These are phyloP conservation scores for Tilletia caries DNA, from an alignment of 1,284 basidiomycete genomes.

Conservation along the genomic window DNA sequence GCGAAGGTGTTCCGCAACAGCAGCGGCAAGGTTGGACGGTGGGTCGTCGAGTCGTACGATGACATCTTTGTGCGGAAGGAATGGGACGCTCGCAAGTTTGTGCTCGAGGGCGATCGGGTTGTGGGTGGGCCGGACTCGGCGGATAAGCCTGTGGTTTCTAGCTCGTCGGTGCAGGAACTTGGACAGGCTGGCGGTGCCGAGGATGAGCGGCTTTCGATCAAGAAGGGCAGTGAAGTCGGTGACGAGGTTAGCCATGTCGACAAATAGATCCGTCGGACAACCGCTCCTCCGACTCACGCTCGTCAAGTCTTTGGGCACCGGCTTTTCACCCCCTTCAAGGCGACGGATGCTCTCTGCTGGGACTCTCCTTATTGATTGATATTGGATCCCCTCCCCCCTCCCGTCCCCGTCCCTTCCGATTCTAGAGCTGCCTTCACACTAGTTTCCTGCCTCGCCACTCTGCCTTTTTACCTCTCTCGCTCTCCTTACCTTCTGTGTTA, in stretches of 20 bases:
- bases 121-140: neutral
- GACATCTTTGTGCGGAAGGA: constrained; percentile 1
- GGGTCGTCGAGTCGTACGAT: neutral
- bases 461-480: too few species aligned
- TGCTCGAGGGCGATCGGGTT: neutral
- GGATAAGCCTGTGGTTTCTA: neutral
- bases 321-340: too few species aligned
- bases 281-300: neutral
- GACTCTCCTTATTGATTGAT: too few species aligned
- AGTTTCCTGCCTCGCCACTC: too few species aligned
- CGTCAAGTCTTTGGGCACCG: too few species aligned
- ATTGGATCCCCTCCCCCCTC: too few species aligned
- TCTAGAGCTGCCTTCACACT: too few species aligned
- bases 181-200: neutral
- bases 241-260: neutral
- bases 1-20: neutral
- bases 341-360: too few species aligned
- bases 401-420: too few species aligned
- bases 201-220: neutral
- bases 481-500: too few species aligned
- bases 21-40: neutral
- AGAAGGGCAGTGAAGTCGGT: neutral
- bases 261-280: neutral
- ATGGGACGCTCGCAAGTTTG: constrained; percentile 6
- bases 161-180: neutral